These are phyloP conservation scores for Talaromyces albobiverticillius DNA, from an alignment of 2,329 filamentous ascomycete species.

Conservation along the genomic window DNA sequence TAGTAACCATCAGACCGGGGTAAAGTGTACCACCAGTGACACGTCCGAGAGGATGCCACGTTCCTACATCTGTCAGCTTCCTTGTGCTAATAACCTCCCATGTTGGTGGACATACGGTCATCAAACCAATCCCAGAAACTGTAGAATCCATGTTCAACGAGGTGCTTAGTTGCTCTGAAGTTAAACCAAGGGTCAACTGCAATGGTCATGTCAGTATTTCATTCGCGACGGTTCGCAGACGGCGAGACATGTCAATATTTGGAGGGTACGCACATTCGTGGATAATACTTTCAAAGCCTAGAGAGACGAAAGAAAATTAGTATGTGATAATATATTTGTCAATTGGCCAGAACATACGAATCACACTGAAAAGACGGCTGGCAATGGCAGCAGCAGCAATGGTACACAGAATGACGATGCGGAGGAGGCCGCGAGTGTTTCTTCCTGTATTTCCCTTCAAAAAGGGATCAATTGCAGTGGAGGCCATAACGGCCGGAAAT, in stretches of 20 bases:
- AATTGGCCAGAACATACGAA: constrained; percentile 62
- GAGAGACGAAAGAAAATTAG: neutral
- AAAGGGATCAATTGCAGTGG: constrained; percentile 54
- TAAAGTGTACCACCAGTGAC: constrained; percentile 99
- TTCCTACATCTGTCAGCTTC: constrained; percentile 52
- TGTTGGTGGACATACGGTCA: constrained; percentile 65
- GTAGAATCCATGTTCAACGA: constrained; percentile 95
- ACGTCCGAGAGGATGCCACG: constrained; percentile 97
- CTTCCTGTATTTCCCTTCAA: constrained; percentile 75
- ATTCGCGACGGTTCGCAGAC: neutral
- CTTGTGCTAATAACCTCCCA: constrained; percentile 5
- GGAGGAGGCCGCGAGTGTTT: constrained; percentile 79
- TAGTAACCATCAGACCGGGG: constrained; percentile 98
- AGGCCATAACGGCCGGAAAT: constrained; percentile 44
- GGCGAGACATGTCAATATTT: neutral
- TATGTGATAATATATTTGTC: too few relatives aligned
- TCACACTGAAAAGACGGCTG: constrained; percentile 96
- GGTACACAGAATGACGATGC: constrained; percentile 83
- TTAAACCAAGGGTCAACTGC: constrained; percentile 99
- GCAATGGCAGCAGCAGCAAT: constrained; percentile 90
- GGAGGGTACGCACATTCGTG: constrained; percentile 80
- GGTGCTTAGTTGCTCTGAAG: constrained; percentile 96
- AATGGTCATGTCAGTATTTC: constrained; percentile 14
- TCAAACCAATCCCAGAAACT: constrained; percentile 99
- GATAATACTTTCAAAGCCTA: constrained; percentile 97